A percentile compares a stretch with the other conserved stretches of the same genome.
Conservation (phyloP, 1,284 basidiomycete genomes). For the Irpex rosettiformis region DNA sequence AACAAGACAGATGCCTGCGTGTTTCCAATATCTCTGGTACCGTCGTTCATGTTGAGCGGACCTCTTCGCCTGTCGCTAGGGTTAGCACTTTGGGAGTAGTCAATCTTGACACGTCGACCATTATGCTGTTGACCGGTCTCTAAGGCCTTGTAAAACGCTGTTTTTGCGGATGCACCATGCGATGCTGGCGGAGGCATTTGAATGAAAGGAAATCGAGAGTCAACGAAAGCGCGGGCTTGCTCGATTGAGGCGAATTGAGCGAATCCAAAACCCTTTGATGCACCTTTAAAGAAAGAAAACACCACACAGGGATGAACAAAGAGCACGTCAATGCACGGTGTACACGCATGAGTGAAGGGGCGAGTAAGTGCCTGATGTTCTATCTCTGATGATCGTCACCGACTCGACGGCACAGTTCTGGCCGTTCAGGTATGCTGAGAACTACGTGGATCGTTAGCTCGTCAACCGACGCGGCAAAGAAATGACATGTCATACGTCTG, state of each 20-base stretch:
- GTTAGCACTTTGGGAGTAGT: slow-evolving; percentile 79
- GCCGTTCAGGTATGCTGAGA: slow-evolving; percentile 73
- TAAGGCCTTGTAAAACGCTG: slow-evolving; percentile 65
- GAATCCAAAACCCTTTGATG: slow-evolving; percentile 91
- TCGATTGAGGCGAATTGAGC: slow-evolving; percentile 84
- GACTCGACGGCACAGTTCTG: slow-evolving; percentile 75
- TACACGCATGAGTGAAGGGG: slow-evolving; percentile 64
- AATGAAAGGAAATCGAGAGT: slow-evolving; percentile 81
- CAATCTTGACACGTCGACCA: slow-evolving; percentile 84
- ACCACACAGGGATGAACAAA: slow-evolving; percentile 43
- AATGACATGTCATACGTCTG: slow-evolving; percentile 65
- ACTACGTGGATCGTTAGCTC: slow-evolving; percentile 39
- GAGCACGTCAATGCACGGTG: slow-evolving; percentile 65
- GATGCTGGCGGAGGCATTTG: slow-evolving; percentile 83
- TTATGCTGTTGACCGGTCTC: slow-evolving; percentile 62
- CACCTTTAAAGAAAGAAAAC: slow-evolving; percentile 59
- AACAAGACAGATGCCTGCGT: slow-evolving; percentile 77
- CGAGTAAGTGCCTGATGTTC: slow-evolving; percentile 82
- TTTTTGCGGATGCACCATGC: slow-evolving; percentile 68
- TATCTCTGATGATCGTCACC: slow-evolving; percentile 91
- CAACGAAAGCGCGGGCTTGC: slow-evolving; percentile 84
- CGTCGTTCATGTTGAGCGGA: slow-evolving; percentile 76
- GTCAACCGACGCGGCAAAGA: too few species aligned
- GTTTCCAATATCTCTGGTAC: slow-evolving; percentile 90
- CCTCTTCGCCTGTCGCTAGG: slow-evolving; percentile 62